A percentile compares a stretch with the other conserved stretches of the same genome.
Evolutionary conservation across 1,284 basidiomycete species (phyloP).

Genomic region (Hemileia vastatrix): DNA sequence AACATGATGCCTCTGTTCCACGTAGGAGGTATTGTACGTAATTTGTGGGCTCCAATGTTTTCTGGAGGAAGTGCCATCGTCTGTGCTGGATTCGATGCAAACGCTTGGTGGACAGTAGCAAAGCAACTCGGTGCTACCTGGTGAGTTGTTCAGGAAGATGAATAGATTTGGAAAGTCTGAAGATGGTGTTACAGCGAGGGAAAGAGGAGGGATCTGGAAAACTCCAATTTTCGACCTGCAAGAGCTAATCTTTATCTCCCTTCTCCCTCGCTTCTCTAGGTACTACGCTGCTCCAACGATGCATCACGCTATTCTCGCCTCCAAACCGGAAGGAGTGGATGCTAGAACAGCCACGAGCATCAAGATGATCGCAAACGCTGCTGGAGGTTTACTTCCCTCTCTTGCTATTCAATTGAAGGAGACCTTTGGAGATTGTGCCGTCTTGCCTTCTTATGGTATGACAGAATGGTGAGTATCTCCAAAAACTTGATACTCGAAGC

Average conservation of each 20-base stretch:
- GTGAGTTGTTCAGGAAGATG: constrained; percentile 12
- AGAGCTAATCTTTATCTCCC: not conserved
- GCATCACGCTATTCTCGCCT: constrained; percentile 44
- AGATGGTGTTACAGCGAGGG: not conserved
- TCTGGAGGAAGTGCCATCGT: constrained; percentile 43
- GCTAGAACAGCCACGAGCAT: constrained; percentile 36
- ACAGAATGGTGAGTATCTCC: constrained; percentile 32
- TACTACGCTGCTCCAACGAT: constrained; percentile 45
- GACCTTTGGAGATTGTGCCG: constrained; percentile 37
- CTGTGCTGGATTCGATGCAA: constrained; percentile 43
- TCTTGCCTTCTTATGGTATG: constrained; percentile 44
- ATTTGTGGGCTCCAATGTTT: constrained; percentile 41
- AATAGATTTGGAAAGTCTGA: not conserved
- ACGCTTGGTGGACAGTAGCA: constrained; percentile 41
- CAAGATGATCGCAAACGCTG: constrained; percentile 43
- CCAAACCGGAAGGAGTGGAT: constrained; percentile 37
- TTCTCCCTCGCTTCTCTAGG: not conserved
- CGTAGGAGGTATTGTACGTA: constrained; percentile 43
- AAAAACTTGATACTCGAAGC: not conserved
- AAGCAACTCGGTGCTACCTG: constrained; percentile 42
- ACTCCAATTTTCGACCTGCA: not conserved
- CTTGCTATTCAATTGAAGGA: constrained; percentile 42
- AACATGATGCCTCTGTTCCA: constrained; percentile 46
- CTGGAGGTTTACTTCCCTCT: constrained; percentile 42
- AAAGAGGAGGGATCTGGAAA: not conserved